Percentiles rank a stretch among this genome's conserved stretches.
phyloP scores from a whole-genome alignment of 257 asterid species.

The Prunella vulgaris region DNA sequence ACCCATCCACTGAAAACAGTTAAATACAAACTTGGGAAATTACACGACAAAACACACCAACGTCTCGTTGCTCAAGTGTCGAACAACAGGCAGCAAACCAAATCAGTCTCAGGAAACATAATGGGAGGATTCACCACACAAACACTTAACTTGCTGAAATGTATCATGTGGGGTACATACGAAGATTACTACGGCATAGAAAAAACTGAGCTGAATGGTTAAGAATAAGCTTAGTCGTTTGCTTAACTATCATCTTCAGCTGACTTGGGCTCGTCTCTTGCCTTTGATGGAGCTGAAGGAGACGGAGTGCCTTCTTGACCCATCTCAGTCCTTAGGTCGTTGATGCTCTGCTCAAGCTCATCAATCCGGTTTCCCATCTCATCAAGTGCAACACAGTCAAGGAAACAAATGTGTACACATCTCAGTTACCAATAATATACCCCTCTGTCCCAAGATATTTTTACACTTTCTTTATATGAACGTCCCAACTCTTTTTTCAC shows the following conservation, averaged over 20 bases:
- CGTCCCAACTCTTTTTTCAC: too few relatives aligned
- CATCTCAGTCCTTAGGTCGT: constrained; percentile 82
- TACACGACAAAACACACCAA: constrained; percentile 1
- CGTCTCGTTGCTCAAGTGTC: not conserved
- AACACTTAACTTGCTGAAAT: constrained; percentile 3
- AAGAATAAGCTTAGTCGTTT: not conserved
- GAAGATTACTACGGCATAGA: constrained; percentile 1
- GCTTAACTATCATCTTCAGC: constrained; percentile 47
- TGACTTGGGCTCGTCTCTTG: constrained; percentile 53
- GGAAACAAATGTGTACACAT: constrained; percentile 31
- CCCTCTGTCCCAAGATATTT: too few relatives aligned
- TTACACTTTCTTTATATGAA: too few relatives aligned
- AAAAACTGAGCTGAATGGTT: not conserved
- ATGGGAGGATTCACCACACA: not conserved
- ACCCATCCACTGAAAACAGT: not conserved
- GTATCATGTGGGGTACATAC: not conserved
- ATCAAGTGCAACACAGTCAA: constrained; percentile 66
- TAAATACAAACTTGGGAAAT: not conserved
- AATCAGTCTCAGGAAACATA: not conserved
- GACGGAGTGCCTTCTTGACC: constrained; percentile 87
- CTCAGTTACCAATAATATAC: too few relatives aligned
- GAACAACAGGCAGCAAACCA: constrained; percentile 9
- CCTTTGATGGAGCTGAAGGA: constrained; percentile 52
- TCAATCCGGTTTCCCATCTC: constrained; percentile 96
- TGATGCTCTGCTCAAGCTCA: constrained; percentile 86